These are phyloP conservation scores for Musa acuminata DNA, from an alignment of 176 grass and related monocot species.

Conservation along the genomic window DNA sequence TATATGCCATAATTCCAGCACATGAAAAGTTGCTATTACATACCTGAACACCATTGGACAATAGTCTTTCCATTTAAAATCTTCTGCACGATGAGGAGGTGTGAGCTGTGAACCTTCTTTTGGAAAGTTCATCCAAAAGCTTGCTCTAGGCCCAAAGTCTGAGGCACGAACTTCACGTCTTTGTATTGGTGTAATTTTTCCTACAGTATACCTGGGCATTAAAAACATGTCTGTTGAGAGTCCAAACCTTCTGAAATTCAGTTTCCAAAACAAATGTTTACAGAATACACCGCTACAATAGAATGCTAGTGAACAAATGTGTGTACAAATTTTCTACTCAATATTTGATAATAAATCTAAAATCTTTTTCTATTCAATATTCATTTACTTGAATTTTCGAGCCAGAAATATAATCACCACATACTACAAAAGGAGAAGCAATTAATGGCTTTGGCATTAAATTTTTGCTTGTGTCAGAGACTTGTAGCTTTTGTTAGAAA, in stretches of 20 bases:
- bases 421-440: no score
- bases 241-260: not conserved
- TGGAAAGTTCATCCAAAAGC: slow-evolving; percentile 98
- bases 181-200: slow-evolving; percentile 97
- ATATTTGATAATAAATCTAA: no score
- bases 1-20: not conserved
- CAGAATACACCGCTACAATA: no score
- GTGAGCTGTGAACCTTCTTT: slow-evolving; percentile 85
- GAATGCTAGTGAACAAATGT: no score
- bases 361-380: no score
- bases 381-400: no score
- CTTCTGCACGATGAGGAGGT: slow-evolving; percentile 72
- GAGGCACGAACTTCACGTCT: slow-evolving; percentile 83
- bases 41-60: slow-evolving; percentile 99
- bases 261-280: no score
- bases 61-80: slow-evolving; percentile 99
- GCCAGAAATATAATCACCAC: no score
- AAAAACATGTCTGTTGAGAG: not conserved
- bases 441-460: no score
- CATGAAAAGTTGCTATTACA: slow-evolving; percentile 3
- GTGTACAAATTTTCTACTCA: no score
- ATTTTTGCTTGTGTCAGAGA: no score
- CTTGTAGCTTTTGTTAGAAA: no score
- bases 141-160: slow-evolving; percentile 89
- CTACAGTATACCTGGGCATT: slow-evolving; percentile 78